A percentile compares a stretch with the other conserved stretches of the same genome.
phyloP scores from a whole-genome alignment of 2,329 filamentous ascomycete species.

The Beauveria varroae region DNA sequence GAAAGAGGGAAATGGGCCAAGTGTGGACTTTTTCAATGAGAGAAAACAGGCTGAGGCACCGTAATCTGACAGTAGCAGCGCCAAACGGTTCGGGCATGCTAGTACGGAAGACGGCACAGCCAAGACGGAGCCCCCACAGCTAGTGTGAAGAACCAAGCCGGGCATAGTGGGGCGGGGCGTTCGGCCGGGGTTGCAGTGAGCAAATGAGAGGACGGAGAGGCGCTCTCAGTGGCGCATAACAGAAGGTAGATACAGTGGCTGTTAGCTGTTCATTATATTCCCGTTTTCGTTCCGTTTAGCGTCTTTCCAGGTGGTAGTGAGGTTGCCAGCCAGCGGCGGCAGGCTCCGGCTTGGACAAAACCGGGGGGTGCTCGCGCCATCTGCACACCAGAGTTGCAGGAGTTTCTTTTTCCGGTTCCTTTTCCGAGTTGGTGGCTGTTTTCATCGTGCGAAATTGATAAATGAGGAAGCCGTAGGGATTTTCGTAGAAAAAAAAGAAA shows the following conservation, averaged over 20 bases:
- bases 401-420: background rate
- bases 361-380: background rate
- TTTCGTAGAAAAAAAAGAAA: background rate
- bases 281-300: background rate
- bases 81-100: background rate
- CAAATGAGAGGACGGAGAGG: background rate
- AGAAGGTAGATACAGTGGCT: background rate
- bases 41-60: background rate
- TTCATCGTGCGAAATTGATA: no score
- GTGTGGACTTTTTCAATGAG: background rate
- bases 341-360: background rate
- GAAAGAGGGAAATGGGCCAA: background rate
- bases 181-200: background rate
- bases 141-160: background rate
- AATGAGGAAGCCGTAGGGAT: background rate
- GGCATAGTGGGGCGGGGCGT: constrained; percentile 2
- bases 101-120: background rate
- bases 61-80: background rate
- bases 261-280: background rate
- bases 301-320: background rate
- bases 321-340: background rate
- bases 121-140: background rate
- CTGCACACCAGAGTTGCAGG: background rate
- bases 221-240: background rate
- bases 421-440: background rate